A percentile compares a stretch with the other conserved stretches of the same genome.
Evolutionary conservation across 176 grass and related monocot species (phyloP).

Genomic region (Urochloa ruziziensis): DNA sequence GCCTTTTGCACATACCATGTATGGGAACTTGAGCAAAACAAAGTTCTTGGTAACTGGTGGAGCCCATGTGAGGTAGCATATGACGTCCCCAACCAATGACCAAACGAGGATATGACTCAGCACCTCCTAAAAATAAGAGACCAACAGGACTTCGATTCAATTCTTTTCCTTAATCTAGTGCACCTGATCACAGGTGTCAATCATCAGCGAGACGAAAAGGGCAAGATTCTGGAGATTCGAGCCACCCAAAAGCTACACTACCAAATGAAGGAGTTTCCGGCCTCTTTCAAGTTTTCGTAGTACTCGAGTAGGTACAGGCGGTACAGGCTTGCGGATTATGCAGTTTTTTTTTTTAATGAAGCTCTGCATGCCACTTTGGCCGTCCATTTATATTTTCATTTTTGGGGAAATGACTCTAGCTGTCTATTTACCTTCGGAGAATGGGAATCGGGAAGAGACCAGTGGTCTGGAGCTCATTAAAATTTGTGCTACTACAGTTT

Average conservation of each 20-base stretch:
- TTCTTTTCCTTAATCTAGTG: constrained; percentile 19
- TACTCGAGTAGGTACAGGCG: not conserved
- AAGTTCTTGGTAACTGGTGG: constrained; percentile 28
- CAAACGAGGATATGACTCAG: constrained; percentile 34
- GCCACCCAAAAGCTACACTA: not conserved
- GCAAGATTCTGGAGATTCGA: constrained; percentile 44
- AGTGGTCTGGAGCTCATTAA: not conserved
- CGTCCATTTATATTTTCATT: not conserved
- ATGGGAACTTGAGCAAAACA: constrained; percentile 34
- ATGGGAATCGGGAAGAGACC: not conserved
- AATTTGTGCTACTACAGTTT: not conserved
- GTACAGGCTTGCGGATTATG: not conserved
- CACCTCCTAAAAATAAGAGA: constrained; percentile 31
- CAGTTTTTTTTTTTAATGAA: not conserved
- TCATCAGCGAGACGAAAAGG: constrained; percentile 35
- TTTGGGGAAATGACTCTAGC: not conserved
- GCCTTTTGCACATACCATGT: not conserved
- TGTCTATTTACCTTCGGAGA: not conserved
- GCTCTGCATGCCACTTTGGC: not conserved
- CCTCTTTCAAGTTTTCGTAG: constrained; percentile 13
- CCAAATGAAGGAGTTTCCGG: constrained; percentile 26
- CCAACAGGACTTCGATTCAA: constrained; percentile 3
- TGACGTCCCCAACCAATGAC: constrained; percentile 27
- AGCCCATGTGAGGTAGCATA: constrained; percentile 37
- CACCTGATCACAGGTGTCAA: constrained; percentile 37